Evolutionary conservation across 1,284 basidiomycete species (phyloP), one percentile per base, ranked within the genome.

Genomic region (Boletus calvinii): DNA sequence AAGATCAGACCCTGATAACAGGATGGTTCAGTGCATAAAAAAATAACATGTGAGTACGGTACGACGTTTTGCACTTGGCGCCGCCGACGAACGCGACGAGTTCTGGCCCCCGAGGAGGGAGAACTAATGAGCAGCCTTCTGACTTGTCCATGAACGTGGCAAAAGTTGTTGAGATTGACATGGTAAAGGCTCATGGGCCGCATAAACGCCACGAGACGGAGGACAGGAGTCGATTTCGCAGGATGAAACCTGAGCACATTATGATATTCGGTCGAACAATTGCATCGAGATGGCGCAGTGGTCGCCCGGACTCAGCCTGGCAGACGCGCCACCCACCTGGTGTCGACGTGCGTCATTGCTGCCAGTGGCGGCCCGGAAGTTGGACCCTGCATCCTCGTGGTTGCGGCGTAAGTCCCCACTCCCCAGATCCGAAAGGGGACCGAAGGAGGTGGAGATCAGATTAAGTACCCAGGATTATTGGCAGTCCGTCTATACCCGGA

Each of bases 181-280:
- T 12, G 10, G 12, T 17, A 5, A 20, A 22, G 8, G n/a, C n/a
- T n/a, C n/a, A 34, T 40, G 37, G 32, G 38, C 64, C 64, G 59
- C 62, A 60, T 30, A 67, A 65, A 62, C 55, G 31, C 66, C 64
- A 54, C 52, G 17, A 20, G 39, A 32, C 6, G 7, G 7, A 26
- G 26, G 26, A 6, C 24, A 24, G 24, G 4, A 3, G 6, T 3
- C 6, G 24, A 24, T 24, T 6, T 24, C 24, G 24, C 24, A 24
- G 26, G 26, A 26, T 26, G 26, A 26, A 26, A 1, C 26, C 26
- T 26, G 26, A 26, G 12, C 34, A 5, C 30, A 45, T 45, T n/a
- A 15, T 29, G 20, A 18, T 18, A 24, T 45, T 39, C 26, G 18
- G 20, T 58, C 11, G 32, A 46, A 39, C 20, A 13, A 41, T 6